phyloP scores from a whole-genome alignment of 2,329 filamentous ascomycete genomes.

The Arthroderma sp. region DNA sequence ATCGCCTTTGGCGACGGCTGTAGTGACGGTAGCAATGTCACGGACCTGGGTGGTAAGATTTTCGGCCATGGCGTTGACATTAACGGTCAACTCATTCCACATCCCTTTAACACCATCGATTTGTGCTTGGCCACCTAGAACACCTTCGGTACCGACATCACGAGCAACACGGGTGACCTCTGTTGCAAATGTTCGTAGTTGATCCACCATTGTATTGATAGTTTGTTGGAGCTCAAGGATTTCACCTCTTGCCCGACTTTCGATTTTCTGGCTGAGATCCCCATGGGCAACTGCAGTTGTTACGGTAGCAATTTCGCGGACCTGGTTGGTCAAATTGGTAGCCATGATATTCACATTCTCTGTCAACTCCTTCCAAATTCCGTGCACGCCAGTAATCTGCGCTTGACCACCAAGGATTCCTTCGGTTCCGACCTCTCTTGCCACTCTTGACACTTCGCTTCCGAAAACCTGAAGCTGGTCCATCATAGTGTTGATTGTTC shows the following conservation, averaged over 20 bases:
- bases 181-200: slow-evolving; percentile 68
- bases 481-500: slow-evolving; percentile 98
- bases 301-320: slow-evolving; percentile 73
- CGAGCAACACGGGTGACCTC: slow-evolving; percentile 72
- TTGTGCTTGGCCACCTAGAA: slow-evolving; percentile 68
- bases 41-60: slow-evolving; percentile 80
- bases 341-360: slow-evolving; percentile 81
- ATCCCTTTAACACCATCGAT: slow-evolving; percentile 76
- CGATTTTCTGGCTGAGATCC: slow-evolving; percentile 73
- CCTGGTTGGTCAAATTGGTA: slow-evolving; percentile 69
- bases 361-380: slow-evolving; percentile 95
- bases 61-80: slow-evolving; percentile 79
- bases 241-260: slow-evolving; percentile 66
- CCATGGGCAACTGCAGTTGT: slow-evolving; percentile 73
- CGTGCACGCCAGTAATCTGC: slow-evolving; percentile 83
- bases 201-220: slow-evolving; percentile 82
- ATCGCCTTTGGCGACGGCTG: slow-evolving; percentile 65
- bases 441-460: slow-evolving; percentile 87
- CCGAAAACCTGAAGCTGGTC: slow-evolving; percentile 94
- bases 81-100: slow-evolving; percentile 78
- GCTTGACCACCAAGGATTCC: slow-evolving; percentile 89
- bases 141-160: slow-evolving; percentile 74
- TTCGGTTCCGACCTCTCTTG: slow-evolving; percentile 90
- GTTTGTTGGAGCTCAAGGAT: slow-evolving; percentile 74
- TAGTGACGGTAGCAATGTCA: slow-evolving; percentile 75